Evolutionary conservation across 2,329 filamentous ascomycete species (phyloP).

Genomic region (Xylaria sp.): DNA sequence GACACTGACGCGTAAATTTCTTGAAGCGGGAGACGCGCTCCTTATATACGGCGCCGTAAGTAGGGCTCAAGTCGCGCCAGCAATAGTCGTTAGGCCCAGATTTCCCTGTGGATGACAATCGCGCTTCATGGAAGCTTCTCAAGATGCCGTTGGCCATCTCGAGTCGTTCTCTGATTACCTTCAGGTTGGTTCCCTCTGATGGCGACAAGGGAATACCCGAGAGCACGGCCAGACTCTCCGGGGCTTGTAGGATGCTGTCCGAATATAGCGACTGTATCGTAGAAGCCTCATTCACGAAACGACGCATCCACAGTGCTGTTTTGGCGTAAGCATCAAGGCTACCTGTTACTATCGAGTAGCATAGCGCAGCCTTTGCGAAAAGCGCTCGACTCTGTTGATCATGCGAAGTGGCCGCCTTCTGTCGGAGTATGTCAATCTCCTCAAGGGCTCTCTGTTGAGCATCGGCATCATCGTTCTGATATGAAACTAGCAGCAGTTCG

Average conservation of each 20-base stretch:
- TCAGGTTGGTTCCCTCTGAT: constrained; percentile 1
- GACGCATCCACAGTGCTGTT: constrained; percentile 13
- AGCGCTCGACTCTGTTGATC: constrained; percentile 11
- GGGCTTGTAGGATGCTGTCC: constrained; percentile 1
- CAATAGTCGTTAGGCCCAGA: constrained; percentile 2
- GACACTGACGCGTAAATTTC: constrained; percentile 5
- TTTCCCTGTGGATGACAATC: constrained; percentile 8
- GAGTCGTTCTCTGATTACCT: constrained; percentile 1
- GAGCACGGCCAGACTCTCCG: constrained; percentile 11
- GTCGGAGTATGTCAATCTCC: constrained; percentile 12
- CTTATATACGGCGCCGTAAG: constrained; percentile 4
- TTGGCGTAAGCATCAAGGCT: constrained; percentile 11
- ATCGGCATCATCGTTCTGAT: neutral
- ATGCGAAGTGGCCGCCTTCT: constrained; percentile 6
- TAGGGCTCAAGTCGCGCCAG: neutral
- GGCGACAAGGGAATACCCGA: constrained; percentile 7
- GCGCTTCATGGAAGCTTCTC: constrained; percentile 3
- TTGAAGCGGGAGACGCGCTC: constrained; percentile 13
- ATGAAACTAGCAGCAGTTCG: constrained; percentile 8
- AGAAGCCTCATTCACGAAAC: constrained; percentile 12
- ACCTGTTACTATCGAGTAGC: constrained; percentile 14
- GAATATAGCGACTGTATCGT: constrained; percentile 6
- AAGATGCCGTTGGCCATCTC: constrained; percentile 7
- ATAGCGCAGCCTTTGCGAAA: constrained; percentile 12
- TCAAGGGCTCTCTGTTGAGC: constrained; percentile 8